phyloP scores from a whole-genome alignment of 2,329 filamentous ascomycete species.

The Diplodia sapinea region DNA sequence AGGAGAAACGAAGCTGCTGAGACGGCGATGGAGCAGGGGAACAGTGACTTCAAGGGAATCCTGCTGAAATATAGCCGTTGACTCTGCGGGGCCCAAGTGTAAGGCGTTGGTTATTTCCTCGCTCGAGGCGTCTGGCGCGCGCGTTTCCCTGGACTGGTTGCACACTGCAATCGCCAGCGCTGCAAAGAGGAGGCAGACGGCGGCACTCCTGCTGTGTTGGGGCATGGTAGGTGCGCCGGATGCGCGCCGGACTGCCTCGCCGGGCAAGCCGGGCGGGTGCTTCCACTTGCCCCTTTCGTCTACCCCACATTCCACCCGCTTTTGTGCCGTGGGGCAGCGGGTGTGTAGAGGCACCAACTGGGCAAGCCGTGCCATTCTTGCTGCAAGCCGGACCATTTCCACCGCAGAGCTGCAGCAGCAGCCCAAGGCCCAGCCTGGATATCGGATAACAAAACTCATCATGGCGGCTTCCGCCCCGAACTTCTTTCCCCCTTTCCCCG shows the following conservation, averaged over 20 bases:
- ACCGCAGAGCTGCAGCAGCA: too few relatives aligned
- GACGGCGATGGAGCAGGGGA: neutral
- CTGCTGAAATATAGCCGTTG: constrained; percentile 14
- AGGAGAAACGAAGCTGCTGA: neutral
- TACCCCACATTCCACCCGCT: constrained; percentile 22
- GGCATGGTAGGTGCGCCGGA: neutral
- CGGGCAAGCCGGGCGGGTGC: constrained; percentile 6
- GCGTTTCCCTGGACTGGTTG: neutral
- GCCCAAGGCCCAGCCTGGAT: neutral
- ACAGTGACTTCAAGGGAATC: neutral
- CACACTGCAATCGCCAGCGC: neutral
- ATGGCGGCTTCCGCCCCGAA: neutral
- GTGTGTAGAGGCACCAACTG: neutral
- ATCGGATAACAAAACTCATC: neutral
- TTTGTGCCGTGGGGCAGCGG: neutral
- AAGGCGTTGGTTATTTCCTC: neutral
- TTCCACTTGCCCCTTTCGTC: constrained; percentile 8
- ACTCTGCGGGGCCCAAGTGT: constrained; percentile 3
- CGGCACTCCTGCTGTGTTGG: neutral
- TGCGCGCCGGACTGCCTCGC: neutral
- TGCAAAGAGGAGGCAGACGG: neutral
- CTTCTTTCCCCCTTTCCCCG: neutral
- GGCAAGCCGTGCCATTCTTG: constrained; percentile 6
- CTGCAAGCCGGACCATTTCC: neutral
- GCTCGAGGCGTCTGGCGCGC: neutral